Conservation (phyloP, 139 green algal genomes). For the Chlamydomonas incerta region DNA sequence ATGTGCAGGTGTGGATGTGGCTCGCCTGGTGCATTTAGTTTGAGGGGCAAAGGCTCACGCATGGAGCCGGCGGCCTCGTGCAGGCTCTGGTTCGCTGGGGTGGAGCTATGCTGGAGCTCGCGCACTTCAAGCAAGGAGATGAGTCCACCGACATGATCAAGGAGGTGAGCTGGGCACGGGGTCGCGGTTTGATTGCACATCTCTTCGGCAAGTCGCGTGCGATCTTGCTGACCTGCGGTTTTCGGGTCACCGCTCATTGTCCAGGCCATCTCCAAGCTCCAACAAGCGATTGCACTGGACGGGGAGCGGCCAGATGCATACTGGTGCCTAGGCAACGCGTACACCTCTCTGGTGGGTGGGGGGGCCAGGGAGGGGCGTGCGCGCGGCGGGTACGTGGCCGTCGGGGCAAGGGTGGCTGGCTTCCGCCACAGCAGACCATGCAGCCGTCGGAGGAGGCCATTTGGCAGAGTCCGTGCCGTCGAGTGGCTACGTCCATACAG, state of each 20-base stretch:
- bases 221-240: too few species aligned
- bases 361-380: not conserved
- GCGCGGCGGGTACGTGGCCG: too few species aligned
- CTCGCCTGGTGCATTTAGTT: not conserved
- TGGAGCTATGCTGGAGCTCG: constrained; percentile 95
- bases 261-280: constrained; percentile 88
- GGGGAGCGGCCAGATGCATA: constrained; percentile 83
- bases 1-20: constrained; percentile 76
- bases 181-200: too few species aligned
- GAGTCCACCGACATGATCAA: constrained; percentile 92
- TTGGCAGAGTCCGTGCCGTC: too few species aligned
- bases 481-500: too few species aligned
- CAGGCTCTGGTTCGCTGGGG: constrained; percentile 96
- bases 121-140: constrained; percentile 91
- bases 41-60: too few species aligned
- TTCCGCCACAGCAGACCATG: too few species aligned
- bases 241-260: not conserved
- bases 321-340: constrained; percentile 98
- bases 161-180: constrained; percentile 57
- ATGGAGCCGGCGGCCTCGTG: constrained; percentile 3
- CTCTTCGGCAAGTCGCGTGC: not conserved
- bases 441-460: too few species aligned
- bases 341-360: constrained; percentile 78
- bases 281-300: constrained; percentile 85
- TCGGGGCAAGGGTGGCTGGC: too few species aligned